phyloP scores from a whole-genome alignment of 1,284 basidiomycete species.

The Vanrija pseudolonga region DNA sequence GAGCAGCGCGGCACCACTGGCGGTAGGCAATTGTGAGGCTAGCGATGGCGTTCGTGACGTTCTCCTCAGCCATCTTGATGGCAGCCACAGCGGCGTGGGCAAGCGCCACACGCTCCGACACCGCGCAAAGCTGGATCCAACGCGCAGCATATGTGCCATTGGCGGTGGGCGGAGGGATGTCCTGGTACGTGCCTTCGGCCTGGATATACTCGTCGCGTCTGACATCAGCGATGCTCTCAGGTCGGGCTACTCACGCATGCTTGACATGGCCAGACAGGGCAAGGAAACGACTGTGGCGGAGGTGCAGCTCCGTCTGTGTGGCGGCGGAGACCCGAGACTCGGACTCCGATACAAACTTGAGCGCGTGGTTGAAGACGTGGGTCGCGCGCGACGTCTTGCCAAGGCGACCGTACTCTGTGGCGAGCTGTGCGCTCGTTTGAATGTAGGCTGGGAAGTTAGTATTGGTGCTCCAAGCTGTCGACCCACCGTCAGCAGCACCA shows the following conservation, averaged over 20 bases:
- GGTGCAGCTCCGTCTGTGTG: constrained; percentile 56
- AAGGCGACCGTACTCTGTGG: constrained; percentile 68
- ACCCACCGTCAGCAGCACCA: constrained; percentile 40
- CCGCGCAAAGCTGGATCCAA: constrained; percentile 58
- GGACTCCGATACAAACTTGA: constrained; percentile 49
- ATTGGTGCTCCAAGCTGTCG: no score
- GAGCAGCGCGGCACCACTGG: constrained; percentile 72
- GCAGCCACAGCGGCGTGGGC: constrained; percentile 65
- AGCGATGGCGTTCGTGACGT: constrained; percentile 60
- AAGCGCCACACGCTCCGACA: constrained; percentile 65
- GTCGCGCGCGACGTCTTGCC: constrained; percentile 68
- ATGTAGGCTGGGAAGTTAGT: constrained; percentile 58
- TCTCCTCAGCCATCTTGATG: constrained; percentile 65
- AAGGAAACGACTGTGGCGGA: constrained; percentile 65
- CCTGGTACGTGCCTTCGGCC: constrained; percentile 52
- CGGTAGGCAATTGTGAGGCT: constrained; percentile 68
- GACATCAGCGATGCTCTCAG: neutral
- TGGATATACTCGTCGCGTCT: constrained; percentile 12
- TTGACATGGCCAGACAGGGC: constrained; percentile 60
- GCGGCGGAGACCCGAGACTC: constrained; percentile 18
- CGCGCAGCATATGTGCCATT: constrained; percentile 56
- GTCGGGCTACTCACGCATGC: constrained; percentile 49
- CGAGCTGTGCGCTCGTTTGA: constrained; percentile 63
- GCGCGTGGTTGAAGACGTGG: constrained; percentile 59
- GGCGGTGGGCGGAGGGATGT: constrained; percentile 12